These are phyloP conservation scores for Pleurotus sapidus DNA, from an alignment of 768 basidiomycete species.

Conservation along the genomic window DNA sequence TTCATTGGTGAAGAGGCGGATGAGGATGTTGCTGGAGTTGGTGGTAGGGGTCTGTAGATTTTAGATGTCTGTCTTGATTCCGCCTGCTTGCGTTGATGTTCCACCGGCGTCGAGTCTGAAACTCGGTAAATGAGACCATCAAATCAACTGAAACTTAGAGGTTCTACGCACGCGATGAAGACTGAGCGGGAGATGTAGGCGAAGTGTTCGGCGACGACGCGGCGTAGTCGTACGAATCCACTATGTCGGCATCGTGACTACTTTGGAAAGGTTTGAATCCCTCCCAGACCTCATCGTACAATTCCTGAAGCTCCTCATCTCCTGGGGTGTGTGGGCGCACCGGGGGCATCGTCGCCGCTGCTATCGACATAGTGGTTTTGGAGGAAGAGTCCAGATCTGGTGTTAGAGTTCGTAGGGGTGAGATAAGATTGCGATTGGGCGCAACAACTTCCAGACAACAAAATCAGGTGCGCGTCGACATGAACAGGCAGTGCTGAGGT, in stretches of 20 bases:
- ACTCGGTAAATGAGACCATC: not conserved
- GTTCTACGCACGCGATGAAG: slow-evolving; percentile 14
- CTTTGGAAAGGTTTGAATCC: slow-evolving; percentile 40
- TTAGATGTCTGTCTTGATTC: slow-evolving; percentile 22
- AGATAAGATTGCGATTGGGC: not conserved
- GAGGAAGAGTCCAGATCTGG: not conserved
- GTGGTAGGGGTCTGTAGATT: slow-evolving; percentile 36
- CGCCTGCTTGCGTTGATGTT: too few relatives aligned
- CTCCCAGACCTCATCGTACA: slow-evolving; percentile 76
- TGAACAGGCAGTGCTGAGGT: not conserved
- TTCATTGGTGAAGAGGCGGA: slow-evolving; percentile 20
- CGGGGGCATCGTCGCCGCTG: not conserved
- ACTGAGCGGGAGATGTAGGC: slow-evolving; percentile 14
- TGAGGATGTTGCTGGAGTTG: slow-evolving; percentile 37
- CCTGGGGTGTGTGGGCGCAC: slow-evolving; percentile 34
- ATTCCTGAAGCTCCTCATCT: slow-evolving; percentile 69
- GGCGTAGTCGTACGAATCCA: slow-evolving; percentile 33
- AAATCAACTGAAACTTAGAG: slow-evolving; percentile 3
- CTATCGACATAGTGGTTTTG: not conserved
- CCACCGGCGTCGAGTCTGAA: not conserved
- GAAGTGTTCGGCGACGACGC: slow-evolving; percentile 13
- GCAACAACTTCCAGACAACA: not conserved
- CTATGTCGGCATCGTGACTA: slow-evolving; percentile 34
- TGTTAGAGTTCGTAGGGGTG: not conserved
- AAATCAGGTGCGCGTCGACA: slow-evolving; percentile 1